Conservation (phyloP, 2,329 filamentous ascomycete genomes). For the Paecilomyces niveus region DNA sequence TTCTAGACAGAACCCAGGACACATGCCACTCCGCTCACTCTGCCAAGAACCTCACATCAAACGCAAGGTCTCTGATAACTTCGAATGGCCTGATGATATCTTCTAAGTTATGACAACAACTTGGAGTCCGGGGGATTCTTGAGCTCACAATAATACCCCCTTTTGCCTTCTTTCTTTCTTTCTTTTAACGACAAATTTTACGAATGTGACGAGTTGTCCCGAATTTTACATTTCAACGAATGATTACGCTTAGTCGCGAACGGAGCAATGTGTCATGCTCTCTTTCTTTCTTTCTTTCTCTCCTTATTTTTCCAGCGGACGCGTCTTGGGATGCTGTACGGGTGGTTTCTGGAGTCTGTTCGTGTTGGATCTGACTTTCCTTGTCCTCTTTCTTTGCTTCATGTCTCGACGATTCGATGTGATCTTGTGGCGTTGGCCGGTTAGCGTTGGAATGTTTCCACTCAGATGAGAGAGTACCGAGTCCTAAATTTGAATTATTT, state of each 20-base stretch:
- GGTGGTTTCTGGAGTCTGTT: background rate
- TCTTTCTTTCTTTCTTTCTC: background rate
- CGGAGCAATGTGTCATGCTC: background rate
- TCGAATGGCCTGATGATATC: constrained; percentile 38
- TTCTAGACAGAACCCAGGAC: background rate
- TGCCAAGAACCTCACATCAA: background rate
- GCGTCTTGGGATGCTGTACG: background rate
- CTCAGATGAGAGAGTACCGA: background rate
- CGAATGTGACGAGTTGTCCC: constrained; percentile 1
- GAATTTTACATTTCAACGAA: background rate
- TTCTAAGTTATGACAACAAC: constrained; percentile 22
- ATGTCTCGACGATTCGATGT: background rate
- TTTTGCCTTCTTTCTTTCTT: background rate
- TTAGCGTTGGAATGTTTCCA: background rate
- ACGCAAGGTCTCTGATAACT: constrained; percentile 15
- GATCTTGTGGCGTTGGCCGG: background rate
- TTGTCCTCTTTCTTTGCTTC: background rate
- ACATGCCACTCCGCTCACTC: background rate
- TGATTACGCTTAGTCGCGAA: background rate
- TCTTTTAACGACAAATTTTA: background rate
- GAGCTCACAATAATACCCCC: background rate
- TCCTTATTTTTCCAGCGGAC: background rate
- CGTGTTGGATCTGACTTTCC: background rate
- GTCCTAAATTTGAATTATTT: background rate
- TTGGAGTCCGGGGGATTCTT: background rate